phyloP scores from a whole-genome alignment of 2,329 filamentous ascomycete species.

The Claviceps digitariae region DNA sequence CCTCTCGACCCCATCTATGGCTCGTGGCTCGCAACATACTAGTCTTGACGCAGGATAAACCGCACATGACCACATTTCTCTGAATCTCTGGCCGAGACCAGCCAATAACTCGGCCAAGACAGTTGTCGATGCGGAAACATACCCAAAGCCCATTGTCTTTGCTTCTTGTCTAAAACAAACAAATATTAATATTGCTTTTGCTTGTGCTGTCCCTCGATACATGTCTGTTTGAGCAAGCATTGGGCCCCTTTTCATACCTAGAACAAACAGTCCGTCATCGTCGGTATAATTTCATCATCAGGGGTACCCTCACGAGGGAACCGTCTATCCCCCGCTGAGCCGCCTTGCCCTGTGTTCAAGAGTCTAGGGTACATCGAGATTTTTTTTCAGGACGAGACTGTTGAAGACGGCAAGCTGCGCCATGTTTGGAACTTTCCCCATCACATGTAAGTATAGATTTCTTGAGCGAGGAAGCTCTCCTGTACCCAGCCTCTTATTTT shows the following conservation, averaged over 20 bases:
- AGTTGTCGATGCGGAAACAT: neutral
- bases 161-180: neutral
- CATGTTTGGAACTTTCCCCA: conserved; percentile 31
- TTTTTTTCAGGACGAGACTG: neutral
- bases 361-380: neutral
- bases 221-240: neutral
- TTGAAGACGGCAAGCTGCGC: conserved; percentile 6
- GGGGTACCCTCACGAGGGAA: neutral
- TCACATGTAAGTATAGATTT: conserved; percentile 22
- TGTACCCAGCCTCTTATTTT: neutral
- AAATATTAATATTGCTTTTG: neutral
- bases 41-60: neutral
- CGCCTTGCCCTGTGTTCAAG: neutral
- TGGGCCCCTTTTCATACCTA: neutral
- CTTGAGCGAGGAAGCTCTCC: neutral
- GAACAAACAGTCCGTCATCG: neutral
- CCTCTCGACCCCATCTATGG: neutral
- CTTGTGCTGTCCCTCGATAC: neutral
- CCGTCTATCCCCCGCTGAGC: neutral
- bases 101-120: neutral
- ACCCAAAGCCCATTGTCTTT: neutral
- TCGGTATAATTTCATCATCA: neutral
- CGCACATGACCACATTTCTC: neutral
- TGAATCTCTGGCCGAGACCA: neutral
- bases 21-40: neutral